A percentile compares a stretch with the other conserved stretches of the same genome.
These are phyloP conservation scores for Boletus tylopilopsis DNA, from an alignment of 768 basidiomycete genomes.

Conservation along the genomic window DNA sequence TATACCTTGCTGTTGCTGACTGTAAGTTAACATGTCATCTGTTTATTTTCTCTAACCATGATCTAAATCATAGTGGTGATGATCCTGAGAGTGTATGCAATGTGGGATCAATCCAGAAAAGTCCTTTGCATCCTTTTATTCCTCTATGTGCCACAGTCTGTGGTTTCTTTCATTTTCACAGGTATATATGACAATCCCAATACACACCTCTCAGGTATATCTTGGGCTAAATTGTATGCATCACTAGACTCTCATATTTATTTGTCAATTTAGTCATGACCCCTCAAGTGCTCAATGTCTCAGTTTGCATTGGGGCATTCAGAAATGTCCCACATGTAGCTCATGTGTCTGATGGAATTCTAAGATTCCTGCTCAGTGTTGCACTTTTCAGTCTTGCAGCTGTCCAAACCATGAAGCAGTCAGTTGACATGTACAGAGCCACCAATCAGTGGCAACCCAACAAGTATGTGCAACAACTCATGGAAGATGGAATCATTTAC, in stretches of 20 bases:
- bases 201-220: slow-evolving; percentile 4
- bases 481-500: slow-evolving; percentile 5
- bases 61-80: slow-evolving; percentile 6
- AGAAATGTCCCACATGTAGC: not conserved
- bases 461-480: not conserved
- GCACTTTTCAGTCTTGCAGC: not conserved
- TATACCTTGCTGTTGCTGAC: slow-evolving; percentile 11
- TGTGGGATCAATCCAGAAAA: slow-evolving; percentile 9
- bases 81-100: slow-evolving; percentile 13
- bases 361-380: not conserved
- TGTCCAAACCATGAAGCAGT: not conserved
- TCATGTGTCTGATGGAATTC: not conserved
- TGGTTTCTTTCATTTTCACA: not conserved
- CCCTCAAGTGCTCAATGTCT: not conserved
- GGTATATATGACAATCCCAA: slow-evolving; percentile 7
- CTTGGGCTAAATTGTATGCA: not conserved
- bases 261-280: not conserved
- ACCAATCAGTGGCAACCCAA: slow-evolving; percentile 2
- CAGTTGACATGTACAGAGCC: not conserved
- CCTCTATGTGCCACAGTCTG: not conserved
- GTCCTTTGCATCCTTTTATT: slow-evolving; percentile 2
- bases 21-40: not conserved
- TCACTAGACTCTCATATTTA: not conserved
- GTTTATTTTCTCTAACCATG: not conserved
- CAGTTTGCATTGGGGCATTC: not conserved